Conservation (phyloP, 352 stramenopile species). For the Sclerospora graminicola region DNA sequence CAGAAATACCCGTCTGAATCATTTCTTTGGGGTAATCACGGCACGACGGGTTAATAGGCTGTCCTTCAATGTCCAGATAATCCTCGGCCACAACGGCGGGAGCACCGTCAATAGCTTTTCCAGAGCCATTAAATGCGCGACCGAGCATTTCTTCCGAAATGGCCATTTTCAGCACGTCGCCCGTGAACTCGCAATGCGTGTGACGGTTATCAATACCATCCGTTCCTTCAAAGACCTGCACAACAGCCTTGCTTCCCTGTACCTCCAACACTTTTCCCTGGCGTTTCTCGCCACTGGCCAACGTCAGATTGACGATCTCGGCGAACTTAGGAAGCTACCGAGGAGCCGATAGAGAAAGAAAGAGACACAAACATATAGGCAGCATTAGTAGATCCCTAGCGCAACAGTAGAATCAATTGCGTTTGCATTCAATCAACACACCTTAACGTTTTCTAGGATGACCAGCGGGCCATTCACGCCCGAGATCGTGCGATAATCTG, state of each 20-base stretch:
- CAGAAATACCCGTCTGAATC: conserved; percentile 99
- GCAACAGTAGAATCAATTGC: too few species aligned
- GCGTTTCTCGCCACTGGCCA: conserved; percentile 93
- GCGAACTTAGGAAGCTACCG: conserved; percentile 91
- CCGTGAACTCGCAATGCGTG: conserved; percentile 98
- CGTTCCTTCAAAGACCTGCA: conserved; percentile 98
- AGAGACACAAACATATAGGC: background rate
- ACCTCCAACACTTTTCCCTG: conserved; percentile 94
- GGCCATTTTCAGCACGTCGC: conserved; percentile 98
- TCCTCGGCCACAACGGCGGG: conserved; percentile 97
- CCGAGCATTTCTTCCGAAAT: conserved; percentile 99
- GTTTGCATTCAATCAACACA: conserved; percentile 16
- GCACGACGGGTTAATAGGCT: conserved; percentile 98
- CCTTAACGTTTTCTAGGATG: conserved; percentile 99
- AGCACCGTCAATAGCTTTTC: conserved; percentile 96
- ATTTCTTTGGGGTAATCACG: conserved; percentile 99
- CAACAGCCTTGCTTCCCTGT: conserved; percentile 92
- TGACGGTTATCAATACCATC: conserved; percentile 98
- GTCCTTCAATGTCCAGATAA: conserved; percentile 98
- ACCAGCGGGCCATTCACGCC: conserved; percentile 98
- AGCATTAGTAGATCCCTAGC: background rate
- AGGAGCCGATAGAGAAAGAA: background rate
- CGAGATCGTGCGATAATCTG: conserved; percentile 96
- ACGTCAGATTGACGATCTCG: conserved; percentile 98
- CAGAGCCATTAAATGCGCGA: conserved; percentile 95